phyloP scores from a whole-genome alignment of 78 protist species.

The Bigelowiella natans region DNA sequence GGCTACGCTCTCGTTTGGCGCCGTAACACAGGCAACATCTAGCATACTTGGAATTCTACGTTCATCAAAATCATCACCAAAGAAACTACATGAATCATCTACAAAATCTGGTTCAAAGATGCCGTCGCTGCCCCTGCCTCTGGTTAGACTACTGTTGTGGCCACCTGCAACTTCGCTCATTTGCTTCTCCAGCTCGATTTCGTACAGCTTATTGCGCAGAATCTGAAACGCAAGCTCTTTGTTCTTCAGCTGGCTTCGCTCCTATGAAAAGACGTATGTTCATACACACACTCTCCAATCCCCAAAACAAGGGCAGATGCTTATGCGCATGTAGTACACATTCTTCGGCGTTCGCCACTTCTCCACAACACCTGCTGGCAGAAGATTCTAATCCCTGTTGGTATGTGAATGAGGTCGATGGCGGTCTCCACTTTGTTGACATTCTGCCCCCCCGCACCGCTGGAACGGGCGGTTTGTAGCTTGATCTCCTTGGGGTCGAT shows the following conservation, averaged over 20 bases:
- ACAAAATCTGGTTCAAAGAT: no score
- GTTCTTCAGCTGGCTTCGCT: constrained; percentile 32
- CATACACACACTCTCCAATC: neutral
- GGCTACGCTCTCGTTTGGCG: no score
- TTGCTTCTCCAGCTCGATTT: neutral
- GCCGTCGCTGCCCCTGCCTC: no score
- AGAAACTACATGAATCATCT: no score
- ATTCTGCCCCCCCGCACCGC: constrained; percentile 40
- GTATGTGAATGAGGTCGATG: constrained; percentile 31
- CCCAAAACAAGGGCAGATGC: neutral
- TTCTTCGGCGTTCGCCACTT: neutral
- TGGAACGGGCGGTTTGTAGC: constrained; percentile 4
- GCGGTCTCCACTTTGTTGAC: constrained; percentile 40
- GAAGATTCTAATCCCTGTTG: constrained; percentile 31
- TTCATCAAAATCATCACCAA: no score
- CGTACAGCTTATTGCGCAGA: constrained; percentile 20
- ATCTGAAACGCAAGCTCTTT: constrained; percentile 18
- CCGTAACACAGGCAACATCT: no score
- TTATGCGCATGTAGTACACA: neutral
- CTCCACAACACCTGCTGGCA: neutral
- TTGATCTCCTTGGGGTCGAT: neutral
- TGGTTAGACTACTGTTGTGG: no score
- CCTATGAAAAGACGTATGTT: neutral
- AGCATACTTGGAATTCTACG: no score
- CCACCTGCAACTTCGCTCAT: neutral